Evolutionary conservation across 2,329 filamentous ascomycete genomes (phyloP).

Genomic region (Fusarium pseudocircinatum): DNA sequence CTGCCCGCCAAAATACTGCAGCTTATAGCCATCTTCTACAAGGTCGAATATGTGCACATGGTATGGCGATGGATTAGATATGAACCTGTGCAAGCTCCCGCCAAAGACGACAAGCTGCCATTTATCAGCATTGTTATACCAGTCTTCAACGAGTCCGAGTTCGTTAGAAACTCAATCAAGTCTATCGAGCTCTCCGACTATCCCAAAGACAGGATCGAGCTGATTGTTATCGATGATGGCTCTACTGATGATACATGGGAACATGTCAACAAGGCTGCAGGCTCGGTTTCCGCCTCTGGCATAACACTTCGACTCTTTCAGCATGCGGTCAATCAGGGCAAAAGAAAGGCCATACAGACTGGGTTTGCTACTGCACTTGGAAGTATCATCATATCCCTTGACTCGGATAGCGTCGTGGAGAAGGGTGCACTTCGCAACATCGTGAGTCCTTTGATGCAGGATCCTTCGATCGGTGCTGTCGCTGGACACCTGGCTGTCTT

Average conservation of each 20-base stretch:
- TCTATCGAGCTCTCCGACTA: not conserved
- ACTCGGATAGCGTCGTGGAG: not conserved
- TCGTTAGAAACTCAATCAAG: not conserved
- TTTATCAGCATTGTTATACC: not conserved
- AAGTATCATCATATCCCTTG: not conserved
- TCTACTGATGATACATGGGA: not conserved
- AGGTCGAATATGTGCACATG: not conserved
- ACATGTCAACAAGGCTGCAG: not conserved
- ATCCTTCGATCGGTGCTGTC: not conserved
- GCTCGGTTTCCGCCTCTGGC: not conserved
- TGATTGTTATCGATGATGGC: not conserved
- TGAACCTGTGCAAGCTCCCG: not conserved
- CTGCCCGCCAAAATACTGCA: not conserved
- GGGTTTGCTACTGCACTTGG: not conserved
- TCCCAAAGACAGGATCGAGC: not conserved
- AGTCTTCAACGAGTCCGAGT: not conserved
- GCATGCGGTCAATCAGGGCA: not conserved
- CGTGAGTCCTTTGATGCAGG: not conserved
- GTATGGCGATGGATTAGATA: not conserved
- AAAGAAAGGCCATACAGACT: not conserved
- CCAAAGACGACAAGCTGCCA: not conserved
- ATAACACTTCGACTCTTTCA: not conserved
- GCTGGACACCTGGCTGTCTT: not conserved
- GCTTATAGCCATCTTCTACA: not conserved
- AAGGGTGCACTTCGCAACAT: not conserved